phyloP scores from a whole-genome alignment of 176 grass and related monocot genomes.

The Oryza australiensis region DNA sequence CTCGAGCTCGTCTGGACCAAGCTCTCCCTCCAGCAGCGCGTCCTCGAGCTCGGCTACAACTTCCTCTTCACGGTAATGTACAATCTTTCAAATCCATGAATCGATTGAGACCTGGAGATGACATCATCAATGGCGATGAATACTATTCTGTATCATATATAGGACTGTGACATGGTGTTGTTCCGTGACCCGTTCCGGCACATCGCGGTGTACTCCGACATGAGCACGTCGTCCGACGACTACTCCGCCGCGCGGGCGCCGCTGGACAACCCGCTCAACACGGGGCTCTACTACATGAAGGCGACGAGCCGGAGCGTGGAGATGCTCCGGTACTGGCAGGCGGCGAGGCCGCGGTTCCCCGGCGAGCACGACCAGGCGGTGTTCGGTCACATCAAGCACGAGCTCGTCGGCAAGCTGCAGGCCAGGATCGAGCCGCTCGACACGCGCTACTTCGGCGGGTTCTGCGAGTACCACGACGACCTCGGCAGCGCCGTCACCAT shows the following conservation, averaged over 20 bases:
- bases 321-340: slow-evolving; percentile 43
- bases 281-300: slow-evolving; percentile 52
- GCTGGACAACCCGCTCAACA: slow-evolving; percentile 47
- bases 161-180: slow-evolving; percentile 65
- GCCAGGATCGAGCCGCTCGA: slow-evolving; percentile 48
- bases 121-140: background rate
- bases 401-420: slow-evolving; percentile 6
- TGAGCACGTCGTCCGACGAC: slow-evolving; percentile 37
- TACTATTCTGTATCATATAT: background rate
- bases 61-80: slow-evolving; percentile 62
- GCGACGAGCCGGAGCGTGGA: slow-evolving; percentile 32
- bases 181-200: slow-evolving; percentile 60
- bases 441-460: slow-evolving; percentile 35
- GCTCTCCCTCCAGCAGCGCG: slow-evolving; percentile 44
- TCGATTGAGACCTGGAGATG: background rate
- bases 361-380: slow-evolving; percentile 42
- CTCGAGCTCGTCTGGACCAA: slow-evolving; percentile 68
- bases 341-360: slow-evolving; percentile 27
- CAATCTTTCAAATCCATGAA: background rate
- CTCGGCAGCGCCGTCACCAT: slow-evolving; percentile 45
- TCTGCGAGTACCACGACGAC: slow-evolving; percentile 45
- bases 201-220: slow-evolving; percentile 38
- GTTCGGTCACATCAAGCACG: slow-evolving; percentile 42
- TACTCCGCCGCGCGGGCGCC: slow-evolving; percentile 15
- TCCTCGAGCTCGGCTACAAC: slow-evolving; percentile 73